Conservation (phyloP, 1,284 basidiomycete species). For the Salmacisia buchloeana region DNA sequence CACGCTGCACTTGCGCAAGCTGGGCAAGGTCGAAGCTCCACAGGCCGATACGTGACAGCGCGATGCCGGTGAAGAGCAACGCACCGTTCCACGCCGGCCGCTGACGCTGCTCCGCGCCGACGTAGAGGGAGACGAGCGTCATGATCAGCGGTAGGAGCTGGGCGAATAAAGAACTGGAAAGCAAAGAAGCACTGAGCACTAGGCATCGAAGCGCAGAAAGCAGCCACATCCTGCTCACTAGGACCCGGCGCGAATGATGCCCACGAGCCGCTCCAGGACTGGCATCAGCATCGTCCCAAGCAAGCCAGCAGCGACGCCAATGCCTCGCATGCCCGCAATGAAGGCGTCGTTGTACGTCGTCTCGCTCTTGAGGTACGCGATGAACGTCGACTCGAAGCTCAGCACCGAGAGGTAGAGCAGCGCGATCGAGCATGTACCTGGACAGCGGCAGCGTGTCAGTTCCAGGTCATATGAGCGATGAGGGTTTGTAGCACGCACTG, state of each 20-base stretch:
- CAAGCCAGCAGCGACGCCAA: constrained; percentile 55
- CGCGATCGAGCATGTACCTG: constrained; percentile 54
- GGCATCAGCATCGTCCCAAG: constrained; percentile 56
- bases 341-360: constrained; percentile 54
- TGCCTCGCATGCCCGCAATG: constrained; percentile 58
- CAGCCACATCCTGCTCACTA: constrained; percentile 30
- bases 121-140: constrained; percentile 24
- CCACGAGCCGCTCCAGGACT: constrained; percentile 53
- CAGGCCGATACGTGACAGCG: constrained; percentile 56
- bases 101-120: constrained; percentile 19
- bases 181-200: neutral
- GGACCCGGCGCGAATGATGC: constrained; percentile 55
- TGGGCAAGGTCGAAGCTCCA: constrained; percentile 59
- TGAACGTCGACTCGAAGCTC: constrained; percentile 44
- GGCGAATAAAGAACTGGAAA: constrained; percentile 15
- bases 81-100: constrained; percentile 33
- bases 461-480: neutral
- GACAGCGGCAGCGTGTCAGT: neutral
- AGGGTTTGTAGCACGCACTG: constrained; percentile 15
- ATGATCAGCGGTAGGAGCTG: constrained; percentile 29
- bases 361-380: constrained; percentile 42
- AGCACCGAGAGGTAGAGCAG: constrained; percentile 58
- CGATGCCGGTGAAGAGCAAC: constrained; percentile 52
- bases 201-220: constrained; percentile 4
- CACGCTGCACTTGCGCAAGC: constrained; percentile 52